phyloP scores from a whole-genome alignment of 768 basidiomycete genomes.

The Postia placenta region DNA sequence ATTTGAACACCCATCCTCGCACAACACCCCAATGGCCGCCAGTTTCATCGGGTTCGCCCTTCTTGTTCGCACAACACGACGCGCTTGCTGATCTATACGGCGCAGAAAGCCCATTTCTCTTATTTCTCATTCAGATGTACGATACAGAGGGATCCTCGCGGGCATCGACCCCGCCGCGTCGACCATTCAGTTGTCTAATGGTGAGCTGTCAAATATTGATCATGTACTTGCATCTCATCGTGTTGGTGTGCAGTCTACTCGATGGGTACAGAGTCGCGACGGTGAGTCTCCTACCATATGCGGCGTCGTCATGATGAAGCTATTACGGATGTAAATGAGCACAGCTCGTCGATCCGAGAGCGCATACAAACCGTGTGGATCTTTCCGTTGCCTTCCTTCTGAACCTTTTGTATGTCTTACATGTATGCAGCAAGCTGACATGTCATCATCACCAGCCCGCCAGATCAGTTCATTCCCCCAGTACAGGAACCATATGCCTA shows the following conservation, averaged over 20 bases:
- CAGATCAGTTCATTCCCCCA: constrained; percentile 75
- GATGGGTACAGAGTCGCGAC: constrained; percentile 83
- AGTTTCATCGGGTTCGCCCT: constrained; percentile 66
- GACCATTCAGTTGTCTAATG: constrained; percentile 85
- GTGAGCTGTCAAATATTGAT: constrained; percentile 36
- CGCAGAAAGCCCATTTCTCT: constrained; percentile 81
- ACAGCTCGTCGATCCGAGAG: constrained; percentile 32
- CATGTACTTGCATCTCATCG: neutral
- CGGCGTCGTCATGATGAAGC: constrained; percentile 26
- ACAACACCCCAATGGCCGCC: constrained; percentile 47
- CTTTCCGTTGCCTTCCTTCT: constrained; percentile 64
- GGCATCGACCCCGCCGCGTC: constrained; percentile 82
- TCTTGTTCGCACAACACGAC: neutral
- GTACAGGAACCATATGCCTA: constrained; percentile 81
- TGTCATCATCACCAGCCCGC: constrained; percentile 40
- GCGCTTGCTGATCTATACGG: constrained; percentile 12
- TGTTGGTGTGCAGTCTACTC: constrained; percentile 50
- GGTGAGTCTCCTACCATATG: constrained; percentile 39
- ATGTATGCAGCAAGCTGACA: constrained; percentile 19
- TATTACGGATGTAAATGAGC: constrained; percentile 36
- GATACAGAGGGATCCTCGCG: constrained; percentile 82
- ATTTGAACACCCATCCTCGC: neutral
- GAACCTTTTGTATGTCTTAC: constrained; percentile 20
- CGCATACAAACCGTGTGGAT: constrained; percentile 48
- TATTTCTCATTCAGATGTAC: constrained; percentile 86